phyloP scores from a whole-genome alignment of 345 rosid species.

The Pistacia vera region DNA sequence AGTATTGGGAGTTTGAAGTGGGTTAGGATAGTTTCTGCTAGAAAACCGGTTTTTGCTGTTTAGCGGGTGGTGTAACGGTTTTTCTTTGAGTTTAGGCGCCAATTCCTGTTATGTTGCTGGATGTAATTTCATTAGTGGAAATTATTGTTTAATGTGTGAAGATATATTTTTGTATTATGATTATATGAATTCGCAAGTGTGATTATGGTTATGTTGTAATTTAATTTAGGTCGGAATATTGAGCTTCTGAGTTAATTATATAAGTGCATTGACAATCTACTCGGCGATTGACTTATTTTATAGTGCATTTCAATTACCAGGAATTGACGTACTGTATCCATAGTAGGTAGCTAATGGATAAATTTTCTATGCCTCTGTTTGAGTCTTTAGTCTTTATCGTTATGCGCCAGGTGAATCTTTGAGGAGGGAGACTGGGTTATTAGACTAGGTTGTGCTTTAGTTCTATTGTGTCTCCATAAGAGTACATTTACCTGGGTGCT shows the following conservation, averaged over 20 bases:
- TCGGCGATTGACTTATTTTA: background rate
- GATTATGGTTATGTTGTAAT: no score
- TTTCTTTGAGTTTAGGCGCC: no score
- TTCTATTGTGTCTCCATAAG: constrained; percentile 32
- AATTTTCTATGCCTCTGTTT: background rate
- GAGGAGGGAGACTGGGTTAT: constrained; percentile 15
- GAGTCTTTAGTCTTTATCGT: constrained; percentile 3
- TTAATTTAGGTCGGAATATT: no score
- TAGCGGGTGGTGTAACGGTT: no score
- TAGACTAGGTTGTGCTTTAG: constrained; percentile 33
- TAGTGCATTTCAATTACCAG: background rate
- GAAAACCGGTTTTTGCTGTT: no score
- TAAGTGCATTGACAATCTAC: no score
- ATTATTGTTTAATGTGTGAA: no score
- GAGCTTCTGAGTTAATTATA: no score
- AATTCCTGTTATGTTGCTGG: no score
- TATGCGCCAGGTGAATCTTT: constrained; percentile 7
- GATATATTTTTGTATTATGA: no score
- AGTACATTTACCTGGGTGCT: constrained; percentile 41
- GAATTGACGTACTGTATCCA: background rate
- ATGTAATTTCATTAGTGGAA: no score
- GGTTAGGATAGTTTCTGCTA: background rate
- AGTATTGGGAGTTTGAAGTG: background rate
- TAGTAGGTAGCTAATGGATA: background rate
- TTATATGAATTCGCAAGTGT: no score